Conservation (phyloP, 495 filamentous ascomycete genomes). For the Penicillium parvum region DNA sequence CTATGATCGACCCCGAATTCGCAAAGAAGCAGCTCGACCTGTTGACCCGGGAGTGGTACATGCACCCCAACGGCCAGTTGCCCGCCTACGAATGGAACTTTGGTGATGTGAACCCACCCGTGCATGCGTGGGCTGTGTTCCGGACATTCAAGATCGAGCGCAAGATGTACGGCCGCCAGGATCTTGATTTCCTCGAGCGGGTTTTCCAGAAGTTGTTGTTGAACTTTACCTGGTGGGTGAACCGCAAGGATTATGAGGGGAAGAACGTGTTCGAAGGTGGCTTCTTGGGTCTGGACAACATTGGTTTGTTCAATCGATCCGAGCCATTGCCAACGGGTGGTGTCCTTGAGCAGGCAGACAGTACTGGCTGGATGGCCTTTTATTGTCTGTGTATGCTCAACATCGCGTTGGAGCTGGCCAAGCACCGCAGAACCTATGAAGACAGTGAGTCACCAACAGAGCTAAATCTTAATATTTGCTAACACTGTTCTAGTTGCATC, state of each 20-base stretch:
- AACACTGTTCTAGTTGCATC: slow-evolving; percentile 58
- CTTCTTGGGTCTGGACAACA: slow-evolving; percentile 95
- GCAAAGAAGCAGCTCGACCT: slow-evolving; percentile 96
- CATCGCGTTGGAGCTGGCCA: slow-evolving; percentile 89
- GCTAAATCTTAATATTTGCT: background rate
- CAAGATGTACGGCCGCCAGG: slow-evolving; percentile 91
- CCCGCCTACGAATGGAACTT: slow-evolving; percentile 97
- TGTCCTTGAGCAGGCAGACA: slow-evolving; percentile 91
- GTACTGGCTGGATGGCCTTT: slow-evolving; percentile 98
- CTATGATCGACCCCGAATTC: slow-evolving; percentile 96
- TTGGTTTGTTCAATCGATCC: slow-evolving; percentile 96
- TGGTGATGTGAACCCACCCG: slow-evolving; percentile 92
- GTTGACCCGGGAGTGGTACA: slow-evolving; percentile 97
- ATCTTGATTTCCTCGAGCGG: slow-evolving; percentile 90
- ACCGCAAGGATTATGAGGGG: slow-evolving; percentile 87
- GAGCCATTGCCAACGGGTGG: slow-evolving; percentile 93
- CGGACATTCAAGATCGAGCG: slow-evolving; percentile 95
- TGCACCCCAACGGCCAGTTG: slow-evolving; percentile 95
- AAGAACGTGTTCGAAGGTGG: slow-evolving; percentile 98
- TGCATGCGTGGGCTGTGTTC: slow-evolving; percentile 95
- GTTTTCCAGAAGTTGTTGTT: slow-evolving; percentile 94
- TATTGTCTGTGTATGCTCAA: slow-evolving; percentile 95
- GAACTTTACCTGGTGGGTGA: slow-evolving; percentile 99
- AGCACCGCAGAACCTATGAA: slow-evolving; percentile 94
- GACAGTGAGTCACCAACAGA: slow-evolving; percentile 50